Conservation (phyloP, 257 asterid species). For the Solanum rostratum region DNA sequence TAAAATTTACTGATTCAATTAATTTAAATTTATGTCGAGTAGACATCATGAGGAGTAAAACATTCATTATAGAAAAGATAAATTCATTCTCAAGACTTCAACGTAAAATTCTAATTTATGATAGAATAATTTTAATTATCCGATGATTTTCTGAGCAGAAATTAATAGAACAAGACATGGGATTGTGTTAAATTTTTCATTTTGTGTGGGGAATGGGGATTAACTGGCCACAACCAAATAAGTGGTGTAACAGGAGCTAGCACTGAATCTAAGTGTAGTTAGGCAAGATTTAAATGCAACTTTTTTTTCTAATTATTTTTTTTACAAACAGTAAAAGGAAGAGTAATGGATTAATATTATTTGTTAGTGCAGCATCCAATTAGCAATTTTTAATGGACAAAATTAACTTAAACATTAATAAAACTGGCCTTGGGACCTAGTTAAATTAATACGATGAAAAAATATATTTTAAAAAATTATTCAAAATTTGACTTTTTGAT, state of each 20-base stretch:
- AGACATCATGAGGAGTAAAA: neutral
- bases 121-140: neutral
- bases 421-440: neutral
- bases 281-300: neutral
- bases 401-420: neutral
- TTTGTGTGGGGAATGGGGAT: neutral
- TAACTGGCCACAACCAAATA: neutral
- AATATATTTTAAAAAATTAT: too few species aligned
- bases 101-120: neutral
- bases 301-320: neutral
- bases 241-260: neutral
- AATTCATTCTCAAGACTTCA: neutral
- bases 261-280: neutral
- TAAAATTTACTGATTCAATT: neutral
- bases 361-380: neutral
- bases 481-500: too few species aligned
- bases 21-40: neutral
- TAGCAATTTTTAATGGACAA: neutral
- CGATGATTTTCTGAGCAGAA: neutral
- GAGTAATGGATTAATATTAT: neutral
- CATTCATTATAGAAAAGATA: neutral
- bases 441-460: neutral
- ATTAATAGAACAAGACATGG: neutral
- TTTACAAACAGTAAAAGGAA: neutral
- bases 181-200: neutral